These are phyloP conservation scores for Colletotrichum sp. DNA, from an alignment of 2,329 filamentous ascomycete species.

Conservation along the genomic window DNA sequence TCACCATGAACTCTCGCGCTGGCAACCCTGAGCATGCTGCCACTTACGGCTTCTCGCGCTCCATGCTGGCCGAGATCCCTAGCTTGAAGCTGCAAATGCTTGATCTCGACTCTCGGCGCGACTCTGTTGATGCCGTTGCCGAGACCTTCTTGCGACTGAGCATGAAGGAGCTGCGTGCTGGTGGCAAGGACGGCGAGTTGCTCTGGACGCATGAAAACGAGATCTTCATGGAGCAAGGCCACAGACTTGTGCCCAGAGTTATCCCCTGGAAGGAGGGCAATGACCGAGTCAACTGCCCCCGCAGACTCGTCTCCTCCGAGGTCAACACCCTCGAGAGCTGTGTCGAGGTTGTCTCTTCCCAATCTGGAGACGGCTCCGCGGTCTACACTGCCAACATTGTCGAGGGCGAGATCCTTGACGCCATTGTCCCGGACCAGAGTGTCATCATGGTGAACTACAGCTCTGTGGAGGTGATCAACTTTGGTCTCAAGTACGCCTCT, in stretches of 20 bases:
- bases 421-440: not conserved
- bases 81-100: conserved; percentile 23
- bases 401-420: conserved; percentile 19
- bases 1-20: conserved; percentile 24
- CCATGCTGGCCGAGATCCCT: conserved; percentile 18
- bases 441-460: conserved; percentile 41
- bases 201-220: conserved; percentile 19
- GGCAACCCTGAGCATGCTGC: conserved; percentile 26
- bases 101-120: conserved; percentile 12
- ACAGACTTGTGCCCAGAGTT: conserved; percentile 41
- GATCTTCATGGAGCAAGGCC: conserved; percentile 39
- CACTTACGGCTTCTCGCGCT: conserved; percentile 16
- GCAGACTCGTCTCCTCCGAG: conserved; percentile 35
- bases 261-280: conserved; percentile 43
- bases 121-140: not conserved
- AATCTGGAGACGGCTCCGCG: conserved; percentile 17
- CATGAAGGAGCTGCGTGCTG: not conserved
- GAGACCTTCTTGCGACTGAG: conserved; percentile 17
- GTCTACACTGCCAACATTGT: conserved; percentile 25
- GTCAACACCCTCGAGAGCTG: conserved; percentile 37
- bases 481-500: conserved; percentile 23
- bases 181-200: not conserved
- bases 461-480: conserved; percentile 32
- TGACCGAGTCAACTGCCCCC: conserved; percentile 40
- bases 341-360: conserved; percentile 30